Evolutionary conservation across 75 land plant genomes (phyloP), one percentile per base, ranked within the genome.

Genomic region (Selaginella moellendorffii): DNA sequence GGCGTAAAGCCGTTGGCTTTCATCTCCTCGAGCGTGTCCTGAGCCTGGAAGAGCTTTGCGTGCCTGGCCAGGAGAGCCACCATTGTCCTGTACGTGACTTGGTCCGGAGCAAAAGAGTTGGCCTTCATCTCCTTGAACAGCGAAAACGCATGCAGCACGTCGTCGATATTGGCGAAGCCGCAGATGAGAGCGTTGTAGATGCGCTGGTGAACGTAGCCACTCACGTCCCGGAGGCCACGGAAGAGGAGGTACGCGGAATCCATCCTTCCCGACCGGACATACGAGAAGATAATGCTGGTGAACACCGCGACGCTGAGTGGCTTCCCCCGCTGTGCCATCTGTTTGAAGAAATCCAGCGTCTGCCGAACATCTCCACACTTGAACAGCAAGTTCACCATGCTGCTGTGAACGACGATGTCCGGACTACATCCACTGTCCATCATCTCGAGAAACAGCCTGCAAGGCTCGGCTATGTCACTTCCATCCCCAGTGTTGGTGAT

Each of bases 401-500:
- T 85, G 69, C 82, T 85, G 68, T 81, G 79, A 29, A 77, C 68
- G 23, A 72, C 19, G 27, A 75, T 62, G 64, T 85, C 76, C 1
- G 87, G 87, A 66, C 58, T 61, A 2, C 79, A 28, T 17, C 74
- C 80, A 20, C 59, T 28, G 20, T 21, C 63, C 28, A 85, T 72
- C 87, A 85, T 85, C 28, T 79, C 65, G 31, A 71, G 64, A 65
- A 85, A 82, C 72, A 85, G 61, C 1, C 29, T 58, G 70, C 53
- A 65, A 23, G 85, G 82, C 54, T 85, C 82, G 20, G 29, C 46
- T 23, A 27, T 53, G 67, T 31, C 51, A 26, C 76, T 69, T 5
- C 21, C 2, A 8, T 56, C n/a, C 9, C 59, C 59, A 21, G 5
- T 2, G 9, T 19, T 19, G 9, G 19, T n/a, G 5, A 56, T 56